Evolutionary conservation across 352 stramenopile species (phyloP).

Genomic region (Plasmopara halstedii): DNA sequence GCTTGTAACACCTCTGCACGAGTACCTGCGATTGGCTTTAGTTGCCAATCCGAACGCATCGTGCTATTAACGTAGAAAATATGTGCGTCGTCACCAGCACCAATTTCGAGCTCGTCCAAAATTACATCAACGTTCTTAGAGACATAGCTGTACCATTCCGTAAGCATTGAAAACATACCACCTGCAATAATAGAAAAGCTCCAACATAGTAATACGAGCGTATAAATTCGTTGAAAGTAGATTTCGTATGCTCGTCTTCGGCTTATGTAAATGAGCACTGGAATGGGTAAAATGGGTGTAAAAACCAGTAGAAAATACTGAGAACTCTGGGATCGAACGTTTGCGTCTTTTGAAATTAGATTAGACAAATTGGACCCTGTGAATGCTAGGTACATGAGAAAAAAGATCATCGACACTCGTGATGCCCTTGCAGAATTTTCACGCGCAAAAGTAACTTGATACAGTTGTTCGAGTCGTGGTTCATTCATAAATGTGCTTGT

Average conservation of each 20-base stretch:
- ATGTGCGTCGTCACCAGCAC: conserved; percentile 13
- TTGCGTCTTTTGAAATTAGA: conserved; percentile 47
- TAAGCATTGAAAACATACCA: conserved; percentile 80
- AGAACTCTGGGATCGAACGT: conserved; percentile 39
- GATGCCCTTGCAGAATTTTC: conserved; percentile 66
- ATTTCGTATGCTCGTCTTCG: conserved; percentile 55
- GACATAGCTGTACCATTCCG: conserved; percentile 73
- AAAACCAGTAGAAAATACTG: conserved; percentile 67
- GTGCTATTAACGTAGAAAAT: conserved; percentile 64
- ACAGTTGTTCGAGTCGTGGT: conserved; percentile 63
- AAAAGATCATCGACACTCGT: conserved; percentile 53
- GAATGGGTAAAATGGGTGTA: conserved; percentile 56
- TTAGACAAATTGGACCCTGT: conserved; percentile 68
- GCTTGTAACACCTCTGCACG: conserved; percentile 44
- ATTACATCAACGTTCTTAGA: conserved; percentile 58
- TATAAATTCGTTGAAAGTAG: conserved; percentile 72
- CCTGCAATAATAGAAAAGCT: conserved; percentile 64
- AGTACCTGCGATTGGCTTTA: conserved; percentile 47
- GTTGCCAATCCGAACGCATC: conserved; percentile 35
- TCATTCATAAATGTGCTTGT: conserved; percentile 71
- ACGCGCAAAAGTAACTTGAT: conserved; percentile 73
- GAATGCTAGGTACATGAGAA: conserved; percentile 66
- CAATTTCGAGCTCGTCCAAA: conserved; percentile 47
- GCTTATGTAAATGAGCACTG: conserved; percentile 57
- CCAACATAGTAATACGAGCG: conserved; percentile 56